Conservation (phyloP, 2,329 filamentous ascomycete genomes). For the Hymenoscyphus infarciens region DNA sequence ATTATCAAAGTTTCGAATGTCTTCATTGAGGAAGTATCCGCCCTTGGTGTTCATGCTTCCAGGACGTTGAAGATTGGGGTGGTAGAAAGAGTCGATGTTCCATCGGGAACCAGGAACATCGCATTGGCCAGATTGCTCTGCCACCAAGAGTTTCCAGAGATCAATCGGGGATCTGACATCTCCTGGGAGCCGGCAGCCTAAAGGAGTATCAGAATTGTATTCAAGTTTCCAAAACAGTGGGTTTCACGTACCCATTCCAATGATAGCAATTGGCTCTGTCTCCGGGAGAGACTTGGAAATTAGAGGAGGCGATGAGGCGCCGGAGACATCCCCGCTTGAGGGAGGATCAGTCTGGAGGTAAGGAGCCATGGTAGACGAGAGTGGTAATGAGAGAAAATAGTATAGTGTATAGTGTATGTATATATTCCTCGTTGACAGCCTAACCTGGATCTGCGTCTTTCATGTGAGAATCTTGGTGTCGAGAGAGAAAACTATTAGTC, state of each 20-base stretch:
- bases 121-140: slow-evolving; percentile 27
- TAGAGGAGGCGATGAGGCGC: background rate
- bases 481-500: background rate
- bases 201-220: background rate
- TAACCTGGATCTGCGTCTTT: slow-evolving; percentile 4
- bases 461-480: slow-evolving; percentile 1
- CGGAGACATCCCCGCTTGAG: slow-evolving; percentile 1
- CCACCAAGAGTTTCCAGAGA: slow-evolving; percentile 22
- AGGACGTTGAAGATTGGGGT: slow-evolving; percentile 14
- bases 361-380: slow-evolving; percentile 3
- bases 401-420: slow-evolving; percentile 5
- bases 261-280: slow-evolving; percentile 31
- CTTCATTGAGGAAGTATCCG: slow-evolving; percentile 18
- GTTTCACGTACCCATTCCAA: slow-evolving; percentile 33
- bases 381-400: background rate
- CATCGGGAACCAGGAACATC: slow-evolving; percentile 20
- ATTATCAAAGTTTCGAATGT: slow-evolving; percentile 22
- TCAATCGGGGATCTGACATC: slow-evolving; percentile 14
- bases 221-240: background rate
- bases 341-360: slow-evolving; percentile 4
- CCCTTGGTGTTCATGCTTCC: slow-evolving; percentile 17
- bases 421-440: slow-evolving; percentile 4
- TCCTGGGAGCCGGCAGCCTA: slow-evolving; percentile 19
- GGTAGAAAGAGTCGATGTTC: slow-evolving; percentile 19
- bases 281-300: background rate